Conservation (phyloP, 83 land plant genomes). For the Picea abies region DNA sequence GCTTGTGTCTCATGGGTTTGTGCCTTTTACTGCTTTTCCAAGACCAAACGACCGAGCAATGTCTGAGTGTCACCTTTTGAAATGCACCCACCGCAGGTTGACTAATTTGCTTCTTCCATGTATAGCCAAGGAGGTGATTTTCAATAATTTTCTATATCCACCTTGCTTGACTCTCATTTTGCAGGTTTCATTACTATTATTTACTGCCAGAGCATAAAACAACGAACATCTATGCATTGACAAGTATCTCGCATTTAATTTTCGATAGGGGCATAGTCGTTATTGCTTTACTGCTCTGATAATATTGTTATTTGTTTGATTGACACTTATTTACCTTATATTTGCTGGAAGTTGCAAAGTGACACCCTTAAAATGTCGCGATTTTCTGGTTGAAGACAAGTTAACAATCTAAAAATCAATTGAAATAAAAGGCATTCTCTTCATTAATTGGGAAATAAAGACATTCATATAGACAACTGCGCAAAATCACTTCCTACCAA, state of each 20-base stretch:
- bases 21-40: not conserved
- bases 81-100: not conserved
- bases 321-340: no score
- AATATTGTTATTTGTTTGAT: no score
- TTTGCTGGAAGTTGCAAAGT: no score
- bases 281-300: no score
- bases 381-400: no score
- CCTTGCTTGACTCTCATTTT: not conserved
- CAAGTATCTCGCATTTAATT: not conserved
- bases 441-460: no score
- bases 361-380: no score
- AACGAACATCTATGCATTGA: not conserved
- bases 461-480: no score
- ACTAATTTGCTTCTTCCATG: not conserved
- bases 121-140: not conserved
- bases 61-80: not conserved
- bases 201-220: not conserved
- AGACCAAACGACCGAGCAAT: not conserved
- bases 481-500: no score
- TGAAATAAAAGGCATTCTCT: no score
- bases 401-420: no score
- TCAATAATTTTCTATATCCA: not conserved
- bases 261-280: no score
- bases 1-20: not conserved
- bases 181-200: not conserved